Conservation (phyloP, 768 basidiomycete genomes). For the Pleurotus eryngii region DNA sequence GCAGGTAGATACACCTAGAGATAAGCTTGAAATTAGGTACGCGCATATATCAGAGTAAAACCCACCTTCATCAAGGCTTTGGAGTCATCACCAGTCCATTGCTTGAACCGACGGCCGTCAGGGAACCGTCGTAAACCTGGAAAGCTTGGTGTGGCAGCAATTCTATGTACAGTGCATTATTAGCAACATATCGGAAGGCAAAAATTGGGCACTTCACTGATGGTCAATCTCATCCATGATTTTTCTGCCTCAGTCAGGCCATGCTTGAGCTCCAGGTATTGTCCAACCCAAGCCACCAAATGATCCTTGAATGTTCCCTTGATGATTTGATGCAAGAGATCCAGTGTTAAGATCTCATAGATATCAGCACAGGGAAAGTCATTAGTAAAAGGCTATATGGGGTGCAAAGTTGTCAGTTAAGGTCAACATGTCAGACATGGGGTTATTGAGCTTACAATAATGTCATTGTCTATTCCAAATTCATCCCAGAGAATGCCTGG, state of each 20-base stretch:
- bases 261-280: conserved; percentile 20
- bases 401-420: no score
- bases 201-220: not conserved
- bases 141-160: conserved; percentile 5
- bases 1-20: conserved; percentile 17
- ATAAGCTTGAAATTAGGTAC: no score
- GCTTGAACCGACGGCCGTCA: conserved; percentile 8
- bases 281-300: conserved; percentile 28
- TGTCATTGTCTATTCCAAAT: conserved; percentile 27
- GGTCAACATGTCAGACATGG: no score
- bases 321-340: conserved; percentile 32
- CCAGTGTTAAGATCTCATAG: conserved; percentile 25
- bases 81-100: conserved; percentile 12
- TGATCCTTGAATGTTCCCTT: conserved; percentile 37
- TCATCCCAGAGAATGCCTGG: conserved; percentile 23
- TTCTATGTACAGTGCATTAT: not conserved
- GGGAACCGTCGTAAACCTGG: conserved; percentile 8
- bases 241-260: not conserved
- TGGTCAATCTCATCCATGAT: not conserved
- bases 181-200: not conserved
- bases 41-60: no score
- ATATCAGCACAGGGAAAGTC: conserved; percentile 31
- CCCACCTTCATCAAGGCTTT: conserved; percentile 11
- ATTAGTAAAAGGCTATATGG: conserved; percentile 29
- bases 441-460: conserved; percentile 21